phyloP scores from a whole-genome alignment of 1,139 yeast species.

The Saccharomyces uvarum region DNA sequence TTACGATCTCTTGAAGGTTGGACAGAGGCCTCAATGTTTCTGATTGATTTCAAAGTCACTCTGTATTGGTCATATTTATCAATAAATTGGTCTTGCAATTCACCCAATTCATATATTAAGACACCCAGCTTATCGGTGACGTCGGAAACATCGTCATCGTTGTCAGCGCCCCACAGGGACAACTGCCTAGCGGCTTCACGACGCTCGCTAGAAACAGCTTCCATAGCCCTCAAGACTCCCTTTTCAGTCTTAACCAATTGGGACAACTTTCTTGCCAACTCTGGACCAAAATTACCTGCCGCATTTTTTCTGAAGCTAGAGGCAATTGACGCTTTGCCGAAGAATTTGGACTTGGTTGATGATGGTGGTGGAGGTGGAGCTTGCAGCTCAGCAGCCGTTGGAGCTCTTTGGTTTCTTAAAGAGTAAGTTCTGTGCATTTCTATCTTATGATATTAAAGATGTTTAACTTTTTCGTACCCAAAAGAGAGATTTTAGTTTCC shows the following conservation, averaged over 20 bases:
- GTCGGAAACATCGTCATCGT: constrained; percentile 79
- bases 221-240: constrained; percentile 71
- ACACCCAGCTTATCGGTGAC: constrained; percentile 84
- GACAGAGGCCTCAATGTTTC: constrained; percentile 81
- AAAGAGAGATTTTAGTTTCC: neutral
- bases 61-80: constrained; percentile 83
- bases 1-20: constrained; percentile 84
- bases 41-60: constrained; percentile 68
- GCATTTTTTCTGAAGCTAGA: constrained; percentile 60
- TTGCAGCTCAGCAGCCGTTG: constrained; percentile 74
- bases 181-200: constrained; percentile 78
- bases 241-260: constrained; percentile 77
- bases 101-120: constrained; percentile 73
- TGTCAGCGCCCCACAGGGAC: constrained; percentile 77
- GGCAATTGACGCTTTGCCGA: constrained; percentile 65
- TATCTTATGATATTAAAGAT: neutral
- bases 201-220: constrained; percentile 69
- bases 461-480: neutral
- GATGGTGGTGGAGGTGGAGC: constrained; percentile 78
- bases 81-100: constrained; percentile 78
- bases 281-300: constrained; percentile 75
- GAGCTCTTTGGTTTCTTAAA: constrained; percentile 69
- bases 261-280: constrained; percentile 66
- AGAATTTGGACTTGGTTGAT: constrained; percentile 59
- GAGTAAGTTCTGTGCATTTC: constrained; percentile 79